Evolutionary conservation across 805 yeast genomes (phyloP).

Genomic region (Maudiozyma bulderi): DNA sequence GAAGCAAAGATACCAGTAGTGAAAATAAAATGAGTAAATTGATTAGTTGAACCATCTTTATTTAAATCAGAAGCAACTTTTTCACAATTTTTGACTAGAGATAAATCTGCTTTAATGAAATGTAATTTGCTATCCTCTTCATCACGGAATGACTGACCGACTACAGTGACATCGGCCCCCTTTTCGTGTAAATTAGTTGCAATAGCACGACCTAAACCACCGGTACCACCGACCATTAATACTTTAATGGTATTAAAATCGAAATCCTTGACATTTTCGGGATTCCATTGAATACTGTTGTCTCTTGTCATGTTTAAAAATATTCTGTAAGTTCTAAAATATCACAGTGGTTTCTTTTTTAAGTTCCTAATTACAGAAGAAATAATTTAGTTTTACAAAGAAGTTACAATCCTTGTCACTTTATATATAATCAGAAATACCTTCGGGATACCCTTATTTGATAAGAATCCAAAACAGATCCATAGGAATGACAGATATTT

Average conservation of each 20-base stretch:
- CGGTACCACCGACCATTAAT: conserved; percentile 33
- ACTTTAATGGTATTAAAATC: conserved; percentile 11
- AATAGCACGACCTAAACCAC: conserved; percentile 34
- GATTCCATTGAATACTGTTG: conserved; percentile 1
- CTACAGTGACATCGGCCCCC: conserved; percentile 30
- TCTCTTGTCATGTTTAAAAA: conserved; percentile 3
- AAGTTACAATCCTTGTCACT: too few species aligned
- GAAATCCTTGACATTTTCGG: neutral
- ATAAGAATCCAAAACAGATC: too few species aligned
- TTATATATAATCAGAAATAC: too few species aligned
- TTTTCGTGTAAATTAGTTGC: conserved; percentile 15
- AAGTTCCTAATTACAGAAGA: too few species aligned
- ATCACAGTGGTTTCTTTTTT: too few species aligned
- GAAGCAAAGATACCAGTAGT: conserved; percentile 36
- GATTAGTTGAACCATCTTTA: conserved; percentile 4
- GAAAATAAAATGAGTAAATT: conserved; percentile 27
- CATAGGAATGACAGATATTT: too few species aligned
- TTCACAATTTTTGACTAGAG: conserved; percentile 20
- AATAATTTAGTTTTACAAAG: too few species aligned
- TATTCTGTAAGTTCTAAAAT: neutral
- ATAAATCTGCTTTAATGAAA: conserved; percentile 30
- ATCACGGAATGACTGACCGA: conserved; percentile 31
- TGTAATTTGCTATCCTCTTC: conserved; percentile 16
- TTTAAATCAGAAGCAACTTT: conserved; percentile 19
- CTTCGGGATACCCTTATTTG: too few species aligned